These are phyloP conservation scores for Oenanthe sinensis DNA, from an alignment of 129 eudicot species.

Conservation along the genomic window DNA sequence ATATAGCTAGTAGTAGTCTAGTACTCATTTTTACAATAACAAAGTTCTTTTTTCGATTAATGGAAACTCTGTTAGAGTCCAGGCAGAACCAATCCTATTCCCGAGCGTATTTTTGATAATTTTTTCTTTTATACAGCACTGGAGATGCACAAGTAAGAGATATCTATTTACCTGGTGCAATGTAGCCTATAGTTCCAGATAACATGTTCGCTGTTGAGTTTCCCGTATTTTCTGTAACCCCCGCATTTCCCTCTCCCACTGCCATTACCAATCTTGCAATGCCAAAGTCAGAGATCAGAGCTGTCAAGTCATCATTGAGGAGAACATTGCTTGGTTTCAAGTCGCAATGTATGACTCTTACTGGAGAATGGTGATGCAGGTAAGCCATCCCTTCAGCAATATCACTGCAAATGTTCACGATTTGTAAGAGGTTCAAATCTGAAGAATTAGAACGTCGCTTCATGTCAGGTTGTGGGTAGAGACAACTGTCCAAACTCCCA, in stretches of 20 bases:
- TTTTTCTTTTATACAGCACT: too few species aligned
- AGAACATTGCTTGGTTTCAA: constrained; percentile 63
- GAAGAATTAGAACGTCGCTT: constrained; percentile 23
- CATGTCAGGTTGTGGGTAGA: constrained; percentile 28
- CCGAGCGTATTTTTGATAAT: neutral
- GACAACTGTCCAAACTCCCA: constrained; percentile 45
- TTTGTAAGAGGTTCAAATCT: constrained; percentile 31
- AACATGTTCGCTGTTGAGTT: constrained; percentile 38
- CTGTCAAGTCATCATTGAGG: constrained; percentile 49
- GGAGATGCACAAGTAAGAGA: neutral
- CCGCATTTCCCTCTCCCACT: constrained; percentile 27
- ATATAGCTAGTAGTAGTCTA: neutral
- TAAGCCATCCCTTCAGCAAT: constrained; percentile 69
- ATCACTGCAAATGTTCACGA: constrained; percentile 53
- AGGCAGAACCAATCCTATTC: neutral
- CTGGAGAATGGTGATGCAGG: constrained; percentile 51
- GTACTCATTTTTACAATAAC: neutral
- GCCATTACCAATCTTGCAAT: constrained; percentile 41
- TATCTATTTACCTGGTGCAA: constrained; percentile 45
- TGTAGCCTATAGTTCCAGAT: constrained; percentile 57
- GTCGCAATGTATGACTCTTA: constrained; percentile 55
- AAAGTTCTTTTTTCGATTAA: neutral
- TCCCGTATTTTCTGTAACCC: constrained; percentile 24
- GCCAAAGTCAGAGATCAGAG: constrained; percentile 57
- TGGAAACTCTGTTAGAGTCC: neutral